Percentiles rank a stretch among this genome's conserved stretches.
These are phyloP conservation scores for Ramaria sp. DNA, from an alignment of 768 basidiomycete genomes.

Conservation along the genomic window DNA sequence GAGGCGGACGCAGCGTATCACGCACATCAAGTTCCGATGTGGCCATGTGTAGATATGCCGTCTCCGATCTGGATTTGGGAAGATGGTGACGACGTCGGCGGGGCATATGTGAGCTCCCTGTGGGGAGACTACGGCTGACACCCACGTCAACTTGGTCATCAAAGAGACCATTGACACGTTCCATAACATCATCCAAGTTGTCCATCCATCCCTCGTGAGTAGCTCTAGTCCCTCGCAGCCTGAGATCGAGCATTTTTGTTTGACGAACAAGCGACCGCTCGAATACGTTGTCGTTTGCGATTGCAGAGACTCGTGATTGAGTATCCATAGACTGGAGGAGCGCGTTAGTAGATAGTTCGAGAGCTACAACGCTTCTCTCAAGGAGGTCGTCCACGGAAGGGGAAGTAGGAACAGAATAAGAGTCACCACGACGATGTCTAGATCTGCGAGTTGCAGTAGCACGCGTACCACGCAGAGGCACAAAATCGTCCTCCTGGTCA, in stretches of 20 bases:
- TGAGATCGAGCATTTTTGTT: constrained; percentile 7
- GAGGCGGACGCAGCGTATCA: constrained; percentile 55
- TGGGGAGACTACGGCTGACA: constrained; percentile 38
- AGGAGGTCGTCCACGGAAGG: constrained; percentile 49
- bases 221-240: constrained; percentile 30
- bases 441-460: constrained; percentile 15
- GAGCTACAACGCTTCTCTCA: constrained; percentile 71
- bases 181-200: constrained; percentile 54
- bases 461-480: constrained; percentile 11
- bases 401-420: constrained; percentile 40
- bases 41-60: constrained; percentile 17
- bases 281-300: constrained; percentile 32
- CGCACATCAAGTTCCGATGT: constrained; percentile 28
- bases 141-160: constrained; percentile 18
- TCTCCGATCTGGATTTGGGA: constrained; percentile 38
- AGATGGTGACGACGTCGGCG: not conserved
- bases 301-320: constrained; percentile 41
- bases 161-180: constrained; percentile 52
- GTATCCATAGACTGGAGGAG: constrained; percentile 69
- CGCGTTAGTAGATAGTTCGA: constrained; percentile 77
- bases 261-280: constrained; percentile 26
- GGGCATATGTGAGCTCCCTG: constrained; percentile 23
- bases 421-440: constrained; percentile 13
- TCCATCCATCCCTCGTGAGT: constrained; percentile 51
- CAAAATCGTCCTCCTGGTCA: constrained; percentile 51